These are phyloP conservation scores for Butyriboletus loyo DNA, from an alignment of 768 basidiomycete genomes.

Conservation along the genomic window DNA sequence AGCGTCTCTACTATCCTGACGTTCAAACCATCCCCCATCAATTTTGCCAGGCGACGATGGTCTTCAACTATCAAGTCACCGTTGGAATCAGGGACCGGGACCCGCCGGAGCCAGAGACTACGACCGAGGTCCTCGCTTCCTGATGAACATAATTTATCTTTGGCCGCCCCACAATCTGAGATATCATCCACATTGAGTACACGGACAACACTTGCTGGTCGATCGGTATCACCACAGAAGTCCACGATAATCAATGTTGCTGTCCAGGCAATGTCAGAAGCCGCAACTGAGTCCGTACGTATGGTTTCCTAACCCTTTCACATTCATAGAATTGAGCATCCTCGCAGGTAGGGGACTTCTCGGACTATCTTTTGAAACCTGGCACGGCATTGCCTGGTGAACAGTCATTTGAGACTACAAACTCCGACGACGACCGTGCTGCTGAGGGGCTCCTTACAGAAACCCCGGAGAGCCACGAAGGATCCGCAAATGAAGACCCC, in stretches of 20 bases:
- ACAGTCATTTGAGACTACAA: constrained; percentile 32
- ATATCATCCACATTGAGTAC: constrained; percentile 27
- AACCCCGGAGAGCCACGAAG: constrained; percentile 30
- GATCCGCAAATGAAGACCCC: constrained; percentile 29
- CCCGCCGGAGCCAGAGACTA: constrained; percentile 35
- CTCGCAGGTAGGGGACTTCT: constrained; percentile 30
- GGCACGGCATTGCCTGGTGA: constrained; percentile 28
- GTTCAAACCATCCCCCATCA: constrained; percentile 61
- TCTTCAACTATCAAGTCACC: constrained; percentile 39
- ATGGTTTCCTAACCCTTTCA: constrained; percentile 27
- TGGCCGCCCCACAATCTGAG: constrained; percentile 25
- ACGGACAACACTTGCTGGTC: constrained; percentile 30
- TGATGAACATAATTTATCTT: constrained; percentile 32
- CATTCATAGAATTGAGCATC: constrained; percentile 26
- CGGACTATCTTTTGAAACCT: constrained; percentile 25
- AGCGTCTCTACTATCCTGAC: constrained; percentile 42
- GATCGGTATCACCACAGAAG: constrained; percentile 35
- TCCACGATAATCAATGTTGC: constrained; percentile 18
- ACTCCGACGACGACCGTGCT: constrained; percentile 36
- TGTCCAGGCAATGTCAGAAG: constrained; percentile 24
- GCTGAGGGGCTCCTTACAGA: constrained; percentile 34
- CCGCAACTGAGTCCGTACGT: constrained; percentile 31
- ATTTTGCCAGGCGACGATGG: constrained; percentile 63
- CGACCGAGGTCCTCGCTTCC: constrained; percentile 29
- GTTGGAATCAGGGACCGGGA: constrained; percentile 32